Conservation (phyloP, 495 filamentous ascomycete genomes). For the Hypoxylon perforatum region DNA sequence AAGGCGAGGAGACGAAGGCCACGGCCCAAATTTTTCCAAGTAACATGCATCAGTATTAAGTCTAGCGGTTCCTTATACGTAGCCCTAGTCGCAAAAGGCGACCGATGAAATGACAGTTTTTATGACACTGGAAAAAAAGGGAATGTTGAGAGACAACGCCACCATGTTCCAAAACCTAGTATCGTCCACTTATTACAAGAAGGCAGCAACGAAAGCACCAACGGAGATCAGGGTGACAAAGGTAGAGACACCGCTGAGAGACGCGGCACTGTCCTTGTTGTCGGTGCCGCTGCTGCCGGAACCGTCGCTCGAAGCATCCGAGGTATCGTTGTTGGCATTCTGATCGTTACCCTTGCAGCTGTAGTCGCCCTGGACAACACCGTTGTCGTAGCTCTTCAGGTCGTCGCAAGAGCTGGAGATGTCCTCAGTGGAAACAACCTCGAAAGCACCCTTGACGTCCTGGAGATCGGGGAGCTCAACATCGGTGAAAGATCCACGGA, state of each 20-base stretch:
- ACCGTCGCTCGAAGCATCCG: conserved; percentile 40
- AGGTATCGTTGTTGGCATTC: conserved; percentile 56
- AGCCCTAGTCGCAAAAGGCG: conserved; percentile 36
- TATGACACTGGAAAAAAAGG: conserved; percentile 42
- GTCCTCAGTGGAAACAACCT: conserved; percentile 77
- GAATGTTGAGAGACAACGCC: conserved; percentile 38
- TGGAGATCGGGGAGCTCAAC: conserved; percentile 74
- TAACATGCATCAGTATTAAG: conserved; percentile 49
- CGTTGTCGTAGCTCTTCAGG: conserved; percentile 59
- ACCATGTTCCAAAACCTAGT: conserved; percentile 37
- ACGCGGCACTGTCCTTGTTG: conserved; percentile 46
- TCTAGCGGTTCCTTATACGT: conserved; percentile 48
- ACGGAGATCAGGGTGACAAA: conserved; percentile 53
- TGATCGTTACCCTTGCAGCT: conserved; percentile 63
- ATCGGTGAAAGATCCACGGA: conserved; percentile 85
- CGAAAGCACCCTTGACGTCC: conserved; percentile 86
- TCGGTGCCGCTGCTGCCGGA: conserved; percentile 30
- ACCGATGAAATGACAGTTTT: conserved; percentile 43
- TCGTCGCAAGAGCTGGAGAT: conserved; percentile 61
- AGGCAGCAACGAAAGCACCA: conserved; percentile 49
- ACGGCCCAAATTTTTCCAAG: conserved; percentile 22
- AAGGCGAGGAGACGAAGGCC: conserved; percentile 1
- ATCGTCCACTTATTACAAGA: conserved; percentile 41
- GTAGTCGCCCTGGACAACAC: conserved; percentile 70
- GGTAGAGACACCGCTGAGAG: conserved; percentile 46